Evolutionary conservation across 2,329 filamentous ascomycete genomes (phyloP).

Genomic region (Thermoascus crustaceus): DNA sequence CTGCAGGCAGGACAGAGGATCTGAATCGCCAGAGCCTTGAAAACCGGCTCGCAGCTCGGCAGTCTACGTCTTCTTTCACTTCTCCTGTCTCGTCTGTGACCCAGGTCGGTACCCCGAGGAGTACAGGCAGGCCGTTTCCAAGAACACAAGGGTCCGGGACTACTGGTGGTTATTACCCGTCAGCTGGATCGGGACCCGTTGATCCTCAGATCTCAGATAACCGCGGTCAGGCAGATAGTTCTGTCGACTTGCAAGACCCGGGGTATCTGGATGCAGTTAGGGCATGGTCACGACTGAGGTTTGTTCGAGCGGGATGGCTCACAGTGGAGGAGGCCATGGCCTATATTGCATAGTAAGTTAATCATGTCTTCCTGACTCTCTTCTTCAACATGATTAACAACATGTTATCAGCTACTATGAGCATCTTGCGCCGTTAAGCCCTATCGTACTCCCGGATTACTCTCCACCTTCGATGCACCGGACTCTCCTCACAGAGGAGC

Average conservation of each 20-base stretch:
- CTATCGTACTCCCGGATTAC: slow-evolving; percentile 87
- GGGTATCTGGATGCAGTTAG: slow-evolving; percentile 58
- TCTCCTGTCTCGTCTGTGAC: slow-evolving; percentile 30
- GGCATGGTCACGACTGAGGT: slow-evolving; percentile 86
- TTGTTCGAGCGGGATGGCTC: slow-evolving; percentile 96
- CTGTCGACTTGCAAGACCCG: slow-evolving; percentile 25
- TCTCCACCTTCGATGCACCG: slow-evolving; percentile 70
- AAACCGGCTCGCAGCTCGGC: slow-evolving; percentile 35
- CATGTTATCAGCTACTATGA: slow-evolving; percentile 64
- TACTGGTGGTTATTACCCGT: slow-evolving; percentile 46
- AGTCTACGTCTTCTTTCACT: slow-evolving; percentile 32
- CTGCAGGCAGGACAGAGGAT: slow-evolving; percentile 50
- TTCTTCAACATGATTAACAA: slow-evolving; percentile 7
- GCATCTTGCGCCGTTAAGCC: slow-evolving; percentile 82
- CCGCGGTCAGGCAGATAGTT: slow-evolving; percentile 18
- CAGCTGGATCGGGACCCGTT: slow-evolving; percentile 16
- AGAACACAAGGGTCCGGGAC: slow-evolving; percentile 33
- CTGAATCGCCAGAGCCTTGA: slow-evolving; percentile 41
- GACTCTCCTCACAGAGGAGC: slow-evolving; percentile 78
- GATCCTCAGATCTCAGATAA: slow-evolving; percentile 21
- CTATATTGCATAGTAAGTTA: slow-evolving; percentile 78
- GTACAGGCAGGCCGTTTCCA: slow-evolving; percentile 26
- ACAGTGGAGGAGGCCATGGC: slow-evolving; percentile 86
- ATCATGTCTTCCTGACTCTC: slow-evolving; percentile 6
- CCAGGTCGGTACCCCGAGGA: slow-evolving; percentile 27